Evolutionary conservation across 202 grass and related monocot genomes (phyloP).

Genomic region (Panicum hallii): DNA sequence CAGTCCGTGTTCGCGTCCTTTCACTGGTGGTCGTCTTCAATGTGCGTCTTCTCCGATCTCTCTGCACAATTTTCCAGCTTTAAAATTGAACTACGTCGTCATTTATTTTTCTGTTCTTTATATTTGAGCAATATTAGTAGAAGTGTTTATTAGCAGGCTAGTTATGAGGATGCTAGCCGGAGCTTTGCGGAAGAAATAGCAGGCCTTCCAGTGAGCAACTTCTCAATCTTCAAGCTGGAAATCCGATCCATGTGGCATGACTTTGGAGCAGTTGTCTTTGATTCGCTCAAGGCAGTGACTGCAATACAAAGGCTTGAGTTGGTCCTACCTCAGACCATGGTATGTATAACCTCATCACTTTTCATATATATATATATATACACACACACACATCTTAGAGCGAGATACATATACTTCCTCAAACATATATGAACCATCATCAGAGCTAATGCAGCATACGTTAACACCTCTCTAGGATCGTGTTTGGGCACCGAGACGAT

Average conservation of each 20-base stretch:
- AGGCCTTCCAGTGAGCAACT: neutral
- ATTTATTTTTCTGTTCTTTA: too few species aligned
- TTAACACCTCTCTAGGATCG: neutral
- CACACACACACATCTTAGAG: too few species aligned
- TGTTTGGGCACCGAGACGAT: neutral
- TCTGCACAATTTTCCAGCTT: neutral
- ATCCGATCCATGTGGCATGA: neutral
- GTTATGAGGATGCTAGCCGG: neutral
- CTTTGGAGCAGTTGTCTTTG: neutral
- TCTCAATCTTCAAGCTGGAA: neutral
- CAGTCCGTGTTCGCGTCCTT: neutral
- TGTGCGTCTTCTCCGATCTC: neutral
- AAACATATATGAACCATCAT: neutral
- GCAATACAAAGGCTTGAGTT: neutral
- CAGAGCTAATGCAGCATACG: neutral
- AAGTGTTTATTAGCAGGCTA: neutral
- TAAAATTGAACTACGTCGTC: neutral
- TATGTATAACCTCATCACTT: too few species aligned
- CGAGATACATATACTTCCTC: neutral
- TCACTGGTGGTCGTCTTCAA: neutral
- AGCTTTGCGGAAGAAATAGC: neutral
- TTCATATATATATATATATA: too few species aligned
- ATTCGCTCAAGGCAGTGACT: neutral
- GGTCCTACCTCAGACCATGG: too few species aligned
- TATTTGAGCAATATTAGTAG: neutral